Evolutionary conservation across 2,329 filamentous ascomycete species (phyloP), one percentile per base, ranked within the genome.

Genomic region (Drechslerella coelobrocha): DNA sequence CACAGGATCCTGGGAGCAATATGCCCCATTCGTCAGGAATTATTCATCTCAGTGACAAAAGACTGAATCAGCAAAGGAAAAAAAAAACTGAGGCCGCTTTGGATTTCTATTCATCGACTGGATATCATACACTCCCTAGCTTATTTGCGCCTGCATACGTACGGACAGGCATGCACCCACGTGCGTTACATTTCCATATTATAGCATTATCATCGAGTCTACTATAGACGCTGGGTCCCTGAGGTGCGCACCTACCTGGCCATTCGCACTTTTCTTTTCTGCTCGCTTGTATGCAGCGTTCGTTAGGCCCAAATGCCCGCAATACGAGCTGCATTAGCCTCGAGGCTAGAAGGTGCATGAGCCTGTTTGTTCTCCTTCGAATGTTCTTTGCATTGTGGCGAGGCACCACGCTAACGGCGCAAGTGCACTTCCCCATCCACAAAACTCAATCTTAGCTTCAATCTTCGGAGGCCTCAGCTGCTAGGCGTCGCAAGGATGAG

Each of bases 241-340:
- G n/a, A n/a, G n/a, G n/a, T n/a, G n/a, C n/a, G n/a, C n/a, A n/a
- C n/a, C n/a, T n/a, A n/a, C n/a, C n/a, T n/a, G n/a, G n/a, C n/a
- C n/a, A n/a, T n/a, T n/a, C n/a, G n/a, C n/a, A n/a, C n/a, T 45
- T 19, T 45, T 45, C n/a, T 45, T 21, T 45, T 45, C 41, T 45
- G 8, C 41, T 45, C 41, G 41, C 41, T 45, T 45, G 41, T 12
- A 31, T 6, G 12, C 41, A 45, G n/a, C 41, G 41, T 8, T n/a
- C 14, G 41, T 19, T 45, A 45, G 19, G 14, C 41, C 17, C 41
- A 21, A n/a, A 45, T 45, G 41, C 41, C 41, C 41, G 41, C 41
- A 45, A 45, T 45, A 45, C 41, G 41, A 45, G 41, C 14, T 45
- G 41, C 41, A 39, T 39, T 39, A 39, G 34, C 12, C 34, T 39